These are phyloP conservation scores for Pyrenophora graminea DNA, from an alignment of 2,329 filamentous ascomycete genomes.

Conservation along the genomic window DNA sequence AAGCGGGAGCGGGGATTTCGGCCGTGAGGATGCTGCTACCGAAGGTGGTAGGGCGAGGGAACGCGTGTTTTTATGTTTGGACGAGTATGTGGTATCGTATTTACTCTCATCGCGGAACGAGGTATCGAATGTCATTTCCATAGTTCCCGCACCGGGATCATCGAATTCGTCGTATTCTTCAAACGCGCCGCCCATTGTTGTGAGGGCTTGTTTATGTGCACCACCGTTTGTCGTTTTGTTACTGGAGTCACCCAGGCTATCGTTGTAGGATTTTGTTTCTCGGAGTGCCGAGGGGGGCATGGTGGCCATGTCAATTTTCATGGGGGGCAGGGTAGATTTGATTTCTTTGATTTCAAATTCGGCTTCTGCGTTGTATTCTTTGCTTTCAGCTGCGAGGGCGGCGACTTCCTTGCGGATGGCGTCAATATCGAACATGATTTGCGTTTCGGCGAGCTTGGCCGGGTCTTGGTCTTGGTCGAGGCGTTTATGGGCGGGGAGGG, in stretches of 20 bases:
- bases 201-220: slow-evolving; percentile 24
- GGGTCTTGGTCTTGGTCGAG: slow-evolving; percentile 49
- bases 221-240: slow-evolving; percentile 6
- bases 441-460: slow-evolving; percentile 58
- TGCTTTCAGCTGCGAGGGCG: slow-evolving; percentile 73
- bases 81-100: slow-evolving; percentile 2
- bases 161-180: slow-evolving; percentile 45
- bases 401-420: slow-evolving; percentile 74
- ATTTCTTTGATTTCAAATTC: slow-evolving; percentile 74
- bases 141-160: slow-evolving; percentile 30
- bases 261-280: slow-evolving; percentile 50
- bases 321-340: slow-evolving; percentile 84
- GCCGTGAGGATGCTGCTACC: slow-evolving; percentile 17
- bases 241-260: slow-evolving; percentile 31
- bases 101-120: slow-evolving; percentile 33
- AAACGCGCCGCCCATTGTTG: slow-evolving; percentile 17
- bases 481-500: slow-evolving; percentile 12
- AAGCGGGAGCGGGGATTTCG: not conserved
- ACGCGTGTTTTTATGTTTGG: not conserved
- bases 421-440: slow-evolving; percentile 90
- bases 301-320: slow-evolving; percentile 67
- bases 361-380: slow-evolving; percentile 32
- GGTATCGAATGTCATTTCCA: slow-evolving; percentile 53
- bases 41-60: not conserved
- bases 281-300: slow-evolving; percentile 36